Base-by-base conservation (phyloP, 2,329 filamentous ascomycete species). In the Talaromyces sp. region DNA sequence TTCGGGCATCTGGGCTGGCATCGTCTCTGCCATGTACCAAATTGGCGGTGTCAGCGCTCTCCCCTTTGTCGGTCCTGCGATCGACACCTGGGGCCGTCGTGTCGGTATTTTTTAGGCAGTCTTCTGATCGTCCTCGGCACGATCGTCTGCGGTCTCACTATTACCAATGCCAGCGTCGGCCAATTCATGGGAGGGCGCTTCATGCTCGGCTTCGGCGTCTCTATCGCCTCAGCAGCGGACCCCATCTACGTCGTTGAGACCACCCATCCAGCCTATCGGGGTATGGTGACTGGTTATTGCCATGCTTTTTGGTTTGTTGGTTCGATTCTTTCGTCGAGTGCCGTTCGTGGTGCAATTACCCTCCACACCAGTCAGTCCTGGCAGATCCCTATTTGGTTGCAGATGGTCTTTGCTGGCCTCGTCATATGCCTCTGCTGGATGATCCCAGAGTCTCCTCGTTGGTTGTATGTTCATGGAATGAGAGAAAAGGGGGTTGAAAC, bases 161-260 rank as follows among this genome's bases (percentile, higher is more conserved):
- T 81, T 37, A 69, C 77, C 57, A 76, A 75, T 48, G 66, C 67
- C 1, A 69, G 66, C 50, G 75, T 79, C 1, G 76, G 73, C 9
- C 69, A 70, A 55, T 86, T 88, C 72, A 83, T 87, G 72, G 83
- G 76, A 7, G 82, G 83, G 5, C 77, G 83, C 25, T 84, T 85
- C 68, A 68, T 84, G 25, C 77, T 85, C 21, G 83, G 83, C 6
- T 83, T 84, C 62, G 86, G 86, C 42, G 84, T 86, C 46, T 80
- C 82, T 1, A 84, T 88, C 63, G 82, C 83, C 3, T 81, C 83
- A 5, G 81, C 83, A 2, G 84, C 85, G 5, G 86, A 83, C 0
- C 86, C 86, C 1, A 82, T 84, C n/a, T 88, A 87, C 69, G 83
- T 84, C 16, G 83, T 85, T 50, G 87, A 89, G 71, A 79, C 87